Evolutionary conservation across 2,329 filamentous ascomycete genomes (phyloP), one percentile per base, ranked within the genome.

Genomic region (Xylogone sp.): DNA sequence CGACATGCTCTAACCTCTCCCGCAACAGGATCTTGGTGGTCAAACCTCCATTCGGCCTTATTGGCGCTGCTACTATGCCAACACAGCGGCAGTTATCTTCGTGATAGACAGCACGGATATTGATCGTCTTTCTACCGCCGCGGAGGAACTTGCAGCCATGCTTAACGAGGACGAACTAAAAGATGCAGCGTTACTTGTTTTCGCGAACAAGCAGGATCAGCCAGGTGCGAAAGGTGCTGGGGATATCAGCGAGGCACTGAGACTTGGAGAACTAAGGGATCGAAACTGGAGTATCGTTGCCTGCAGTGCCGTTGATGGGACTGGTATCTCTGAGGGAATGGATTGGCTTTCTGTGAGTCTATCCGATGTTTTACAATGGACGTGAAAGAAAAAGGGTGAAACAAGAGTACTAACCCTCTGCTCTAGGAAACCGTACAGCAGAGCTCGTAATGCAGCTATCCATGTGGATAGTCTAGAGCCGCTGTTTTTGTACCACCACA

Each of bases 261-360:
- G 87, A 63, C 73, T 99, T 60, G 92, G 90, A 49, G 91, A 97
- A 71, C 75, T 99, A 68, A 87, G 93, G 63, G 94, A 99, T 71
- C 82, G 94, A 65, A 99, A 97, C 78, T 99, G 94, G 94, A 97
- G 91, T 71, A 99, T 99, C 68, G 91, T 99, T 69, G 93, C 92
- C 20, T 99, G 94, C 71, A 96, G 90, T 59, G 94, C 94, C 13
- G 93, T 99, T 51, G 94, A 97, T 68, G 94, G 94, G 43, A 88
- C 88, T 65, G 94, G 94, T 69, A 89, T 99, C 43, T 90, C 87
- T 57, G 94, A 99, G 73, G 94, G 94, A 54, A 99, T 99, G 94
- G 94, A 99, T 72, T 99, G 94, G 94, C 77, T 99, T 68, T 91
- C 95, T 57, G 64, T 63, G 57, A 63, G 56, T 62, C 42, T 45